These are phyloP conservation scores for Polysphondylium violaceum DNA, from an alignment of 78 protist species.

Conservation along the genomic window DNA sequence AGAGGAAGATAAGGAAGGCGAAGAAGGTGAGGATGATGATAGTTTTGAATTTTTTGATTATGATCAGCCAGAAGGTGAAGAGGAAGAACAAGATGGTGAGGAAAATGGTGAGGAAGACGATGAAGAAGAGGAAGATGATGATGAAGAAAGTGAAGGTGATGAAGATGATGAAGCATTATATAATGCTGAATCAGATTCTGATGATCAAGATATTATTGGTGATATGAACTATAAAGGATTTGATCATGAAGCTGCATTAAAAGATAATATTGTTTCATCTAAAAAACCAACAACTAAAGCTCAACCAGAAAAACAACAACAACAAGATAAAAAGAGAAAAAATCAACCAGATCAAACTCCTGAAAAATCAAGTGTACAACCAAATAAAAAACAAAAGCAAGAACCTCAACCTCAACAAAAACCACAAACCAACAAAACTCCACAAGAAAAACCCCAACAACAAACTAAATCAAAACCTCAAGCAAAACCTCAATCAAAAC, in stretches of 20 bases:
- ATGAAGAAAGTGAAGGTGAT: not conserved
- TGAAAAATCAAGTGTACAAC: not conserved
- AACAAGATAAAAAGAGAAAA: not conserved
- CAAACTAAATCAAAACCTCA: not conserved
- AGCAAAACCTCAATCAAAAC: not conserved
- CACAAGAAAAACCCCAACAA: not conserved
- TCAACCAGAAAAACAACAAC: not conserved
- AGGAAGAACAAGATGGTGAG: not conserved
- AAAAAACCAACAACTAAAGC: too few species aligned
- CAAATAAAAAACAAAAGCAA: not conserved
- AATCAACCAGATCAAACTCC: not conserved
- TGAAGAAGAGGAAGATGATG: not conserved
- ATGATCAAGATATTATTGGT: not conserved
- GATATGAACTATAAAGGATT: constrained; percentile 7
- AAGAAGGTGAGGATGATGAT: not conserved
- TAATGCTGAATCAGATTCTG: not conserved
- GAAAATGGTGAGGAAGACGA: not conserved
- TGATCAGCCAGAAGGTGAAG: not conserved
- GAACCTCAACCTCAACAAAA: not conserved
- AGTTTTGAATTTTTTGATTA: not conserved
- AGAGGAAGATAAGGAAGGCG: constrained; percentile 2
- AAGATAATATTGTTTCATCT: too few species aligned
- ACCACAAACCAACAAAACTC: not conserved
- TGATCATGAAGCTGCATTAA: constrained; percentile 10
- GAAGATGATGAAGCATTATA: not conserved